Evolutionary conservation across 1,284 basidiomycete genomes (phyloP).

Genomic region (Schizophyllum amplum): DNA sequence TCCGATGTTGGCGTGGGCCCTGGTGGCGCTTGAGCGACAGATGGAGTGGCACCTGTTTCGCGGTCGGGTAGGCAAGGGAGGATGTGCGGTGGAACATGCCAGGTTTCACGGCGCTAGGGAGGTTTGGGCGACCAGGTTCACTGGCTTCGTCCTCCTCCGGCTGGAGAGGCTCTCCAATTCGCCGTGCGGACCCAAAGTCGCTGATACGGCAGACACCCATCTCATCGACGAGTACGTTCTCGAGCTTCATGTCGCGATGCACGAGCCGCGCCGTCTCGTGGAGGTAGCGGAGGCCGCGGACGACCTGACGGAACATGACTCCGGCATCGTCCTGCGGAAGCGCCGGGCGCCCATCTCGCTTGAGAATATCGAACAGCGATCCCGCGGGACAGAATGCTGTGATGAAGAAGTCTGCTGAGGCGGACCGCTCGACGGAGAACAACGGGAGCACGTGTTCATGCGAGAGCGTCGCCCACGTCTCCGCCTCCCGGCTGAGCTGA

Average conservation of each 20-base stretch:
- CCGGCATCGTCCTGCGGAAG: conserved; percentile 72
- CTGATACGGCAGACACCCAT: conserved; percentile 72
- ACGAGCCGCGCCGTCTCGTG: conserved; percentile 75
- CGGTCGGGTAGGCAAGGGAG: conserved; percentile 19
- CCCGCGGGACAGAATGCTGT: conserved; percentile 81
- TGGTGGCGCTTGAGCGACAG: conserved; percentile 16
- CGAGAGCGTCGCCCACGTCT: conserved; percentile 71
- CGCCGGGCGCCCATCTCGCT: conserved; percentile 57
- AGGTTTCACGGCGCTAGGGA: background rate
- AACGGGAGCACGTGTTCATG: conserved; percentile 80
- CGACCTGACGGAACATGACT: conserved; percentile 87
- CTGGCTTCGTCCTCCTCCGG: conserved; percentile 28
- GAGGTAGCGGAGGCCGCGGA: conserved; percentile 78
- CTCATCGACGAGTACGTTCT: conserved; percentile 91
- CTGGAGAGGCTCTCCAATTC: conserved; percentile 44
- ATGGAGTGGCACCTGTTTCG: background rate
- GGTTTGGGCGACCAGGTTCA: conserved; percentile 5
- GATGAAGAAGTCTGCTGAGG: conserved; percentile 75
- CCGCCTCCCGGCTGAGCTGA: conserved; percentile 69
- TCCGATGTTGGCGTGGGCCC: conserved; percentile 37
- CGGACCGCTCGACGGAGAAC: conserved; percentile 58
- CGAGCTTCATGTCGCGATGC: conserved; percentile 93
- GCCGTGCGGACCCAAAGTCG: conserved; percentile 78
- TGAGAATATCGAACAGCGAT: conserved; percentile 79
- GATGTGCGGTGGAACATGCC: conserved; percentile 26